Base-by-base conservation (phyloP, 768 basidiomycete species). In the Terana coerulea region DNA sequence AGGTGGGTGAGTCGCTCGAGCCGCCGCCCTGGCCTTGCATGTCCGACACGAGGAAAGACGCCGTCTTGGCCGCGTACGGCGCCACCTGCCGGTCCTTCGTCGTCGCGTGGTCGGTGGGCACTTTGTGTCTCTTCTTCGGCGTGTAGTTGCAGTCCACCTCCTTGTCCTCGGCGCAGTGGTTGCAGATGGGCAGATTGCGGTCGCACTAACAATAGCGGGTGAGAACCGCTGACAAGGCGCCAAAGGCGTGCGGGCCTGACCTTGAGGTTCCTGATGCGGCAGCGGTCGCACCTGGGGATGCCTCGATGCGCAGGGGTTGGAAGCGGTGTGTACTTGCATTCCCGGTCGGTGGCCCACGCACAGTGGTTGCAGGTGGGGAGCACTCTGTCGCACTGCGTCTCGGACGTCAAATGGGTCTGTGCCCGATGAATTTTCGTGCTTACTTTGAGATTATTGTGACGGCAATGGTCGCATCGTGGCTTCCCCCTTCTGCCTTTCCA, bases 401-500 rank as follows among this genome's bases (percentile, higher is more conserved):
- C n/a, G n/a, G n/a, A n/a, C n/a, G n/a, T n/a, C n/a, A n/a, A n/a
- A n/a, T n/a, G n/a, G n/a, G n/a, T n/a, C n/a, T n/a, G n/a, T n/a
- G n/a, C n/a, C n/a, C n/a, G n/a, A n/a, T n/a, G n/a, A n/a, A n/a
- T n/a, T 22, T 28, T 47, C 37, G 24, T 36, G 71, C 80, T 61
- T 50, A 84, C 85, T 73, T 86, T 87, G 53, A 86, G 71, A 69
- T 87, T 87, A 62, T 82, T 82, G 50, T 79, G 61, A 28, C 85
- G 81, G 68, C 85, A 87, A 59, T 84, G 78, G 69, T 87, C 85
- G 60, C 85, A 87, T 43, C 85, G 75, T 57, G 85, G 84, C 61
- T 87, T 87, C 46, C 85, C 85, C 68, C 85, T 75, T 52, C 83
- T 77, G 52, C 84, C 84, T 56, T 85, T 84, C 85, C 85, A 87